Evolutionary conservation across 495 filamentous ascomycete species (phyloP).

Genomic region (Baudoinia panamericana): DNA sequence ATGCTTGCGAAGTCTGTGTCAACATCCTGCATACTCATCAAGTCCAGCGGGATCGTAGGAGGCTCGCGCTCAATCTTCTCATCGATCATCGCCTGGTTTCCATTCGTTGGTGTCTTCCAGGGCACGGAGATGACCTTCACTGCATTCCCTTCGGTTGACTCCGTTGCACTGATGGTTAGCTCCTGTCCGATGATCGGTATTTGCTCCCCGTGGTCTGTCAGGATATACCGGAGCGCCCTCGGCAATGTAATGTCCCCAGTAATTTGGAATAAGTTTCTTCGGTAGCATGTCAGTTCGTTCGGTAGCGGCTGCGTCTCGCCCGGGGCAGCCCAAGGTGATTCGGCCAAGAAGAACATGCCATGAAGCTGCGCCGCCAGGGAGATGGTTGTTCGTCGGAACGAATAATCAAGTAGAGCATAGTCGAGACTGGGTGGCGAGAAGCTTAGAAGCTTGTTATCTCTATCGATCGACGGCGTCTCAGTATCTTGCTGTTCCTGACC

Average conservation of each 20-base stretch:
- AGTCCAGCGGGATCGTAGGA: conserved; percentile 57
- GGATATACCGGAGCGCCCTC: conserved; percentile 53
- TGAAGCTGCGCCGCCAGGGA: conserved; percentile 72
- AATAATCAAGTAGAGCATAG: conserved; percentile 57
- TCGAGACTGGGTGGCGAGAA: conserved; percentile 60
- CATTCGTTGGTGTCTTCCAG: conserved; percentile 71
- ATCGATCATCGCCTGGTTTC: conserved; percentile 40
- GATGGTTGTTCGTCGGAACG: conserved; percentile 44
- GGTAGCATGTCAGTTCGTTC: conserved; percentile 81
- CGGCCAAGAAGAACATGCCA: conserved; percentile 92
- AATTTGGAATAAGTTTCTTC: conserved; percentile 81
- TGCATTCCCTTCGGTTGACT: conserved; percentile 75
- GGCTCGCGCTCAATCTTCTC: conserved; percentile 55
- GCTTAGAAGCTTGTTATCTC: conserved; percentile 67
- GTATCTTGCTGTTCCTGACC: conserved; percentile 24
- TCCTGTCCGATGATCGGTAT: conserved; percentile 62
- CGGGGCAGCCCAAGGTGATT: conserved; percentile 56
- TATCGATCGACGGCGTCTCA: conserved; percentile 38
- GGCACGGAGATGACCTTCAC: conserved; percentile 89
- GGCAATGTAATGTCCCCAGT: conserved; percentile 70
- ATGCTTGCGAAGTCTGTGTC: conserved; percentile 68
- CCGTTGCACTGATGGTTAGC: conserved; percentile 70
- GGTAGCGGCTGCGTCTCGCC: conserved; percentile 53
- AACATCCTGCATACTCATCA: conserved; percentile 59
- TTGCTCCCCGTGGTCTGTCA: conserved; percentile 66